Base-by-base conservation (phyloP, 2,329 filamentous ascomycete species). In the Penicillium sp. region DNA sequence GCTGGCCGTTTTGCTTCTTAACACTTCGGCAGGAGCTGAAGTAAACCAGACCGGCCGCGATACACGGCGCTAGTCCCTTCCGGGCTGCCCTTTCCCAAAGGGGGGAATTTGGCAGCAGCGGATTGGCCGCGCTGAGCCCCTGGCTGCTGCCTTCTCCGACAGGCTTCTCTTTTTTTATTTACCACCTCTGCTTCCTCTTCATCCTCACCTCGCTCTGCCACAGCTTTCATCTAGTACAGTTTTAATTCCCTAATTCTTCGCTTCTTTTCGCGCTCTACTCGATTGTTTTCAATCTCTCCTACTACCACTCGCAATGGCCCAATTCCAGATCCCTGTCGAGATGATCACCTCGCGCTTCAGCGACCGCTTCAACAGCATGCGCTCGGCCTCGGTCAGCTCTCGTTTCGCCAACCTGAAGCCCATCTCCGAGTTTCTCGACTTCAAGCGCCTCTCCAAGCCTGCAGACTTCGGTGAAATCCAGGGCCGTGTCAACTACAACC, bases 361-460 rank as follows among this genome's bases (percentile, higher is more conserved):
- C 64, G 91, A 94, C 64, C 90, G 92, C 71, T 93, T 97, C 78
- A 85, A 90, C 65, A 85, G 87, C 70, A 81, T 97, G 62, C 87
- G 91, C 70, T 85, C 86, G 59, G 90, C 91, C 65, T 89, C 90
- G 33, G 73, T 97, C 60, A 83, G 83, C 59, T 84, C 86, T 63
- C 88, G 94, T 63, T 97, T 97, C 76, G 86, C 92, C 74, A 97
- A 97, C 77, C 83, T 99, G 70, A 89, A 87, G 60, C 93, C 94
- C 60, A 75, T 97, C 65, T 86, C 87, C 72, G 94, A 99, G 77
- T 99, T 99, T 78, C 83, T 97, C 74, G 92, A 97, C 76, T 76
- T 97, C 78, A 97, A 97, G 85, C 91, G 92, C 65, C 68, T 99
- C 56, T 96, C 91, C 64, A 99, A 97, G 80, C 94, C 94, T 26